Evolutionary conservation across 768 basidiomycete genomes (phyloP), one percentile per base, ranked within the genome.

Genomic region (Trametes cubensis): DNA sequence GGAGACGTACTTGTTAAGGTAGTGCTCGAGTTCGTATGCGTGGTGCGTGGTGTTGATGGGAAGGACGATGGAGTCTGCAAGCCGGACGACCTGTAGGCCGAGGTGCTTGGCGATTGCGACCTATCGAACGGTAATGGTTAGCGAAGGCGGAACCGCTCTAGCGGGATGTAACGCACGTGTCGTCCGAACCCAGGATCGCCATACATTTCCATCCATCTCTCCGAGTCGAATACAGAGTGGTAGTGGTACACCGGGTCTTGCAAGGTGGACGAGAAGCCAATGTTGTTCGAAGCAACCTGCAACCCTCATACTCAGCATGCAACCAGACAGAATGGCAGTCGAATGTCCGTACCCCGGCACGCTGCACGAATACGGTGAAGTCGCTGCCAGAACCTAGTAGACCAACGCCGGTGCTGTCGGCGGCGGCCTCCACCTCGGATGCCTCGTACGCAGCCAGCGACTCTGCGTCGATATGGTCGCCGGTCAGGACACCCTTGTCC

Each of bases 351-450:
- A 90, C 83, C 2, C 89, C 89, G 54, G 86, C 78, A 44, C 87
- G 80, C 73, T 98, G 93, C 68, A 98, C 75, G 78, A 98, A 97
- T 11, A 93, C 89, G 0, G 95, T 97, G 67, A 82, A 98, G 74
- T 98, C 96, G 60, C 91, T 93, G 25, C 93, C 93, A 54, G 88
- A 90, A 42, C 93, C 93, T n/a, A 94, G 76, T 17, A 90, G 82
- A 0, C 44, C 41, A 39, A 94, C 74, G 20, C 80, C 82, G 11
- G 76, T 71, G 26, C 76, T 70, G 28, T 72, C 71, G 4, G 72
- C 64, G 2, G 68, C 70, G 42, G 34, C 17, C 64, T 80, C 72
- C 7, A 74, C 69, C 10, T 64, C 48, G 0, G 45, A 21, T 21
- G 74, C 68, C 21, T 78, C 71, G 67, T 82, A 81, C 55, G 76